phyloP scores from a whole-genome alignment of 2,329 filamentous ascomycete species.

The Talaromyces sp. region DNA sequence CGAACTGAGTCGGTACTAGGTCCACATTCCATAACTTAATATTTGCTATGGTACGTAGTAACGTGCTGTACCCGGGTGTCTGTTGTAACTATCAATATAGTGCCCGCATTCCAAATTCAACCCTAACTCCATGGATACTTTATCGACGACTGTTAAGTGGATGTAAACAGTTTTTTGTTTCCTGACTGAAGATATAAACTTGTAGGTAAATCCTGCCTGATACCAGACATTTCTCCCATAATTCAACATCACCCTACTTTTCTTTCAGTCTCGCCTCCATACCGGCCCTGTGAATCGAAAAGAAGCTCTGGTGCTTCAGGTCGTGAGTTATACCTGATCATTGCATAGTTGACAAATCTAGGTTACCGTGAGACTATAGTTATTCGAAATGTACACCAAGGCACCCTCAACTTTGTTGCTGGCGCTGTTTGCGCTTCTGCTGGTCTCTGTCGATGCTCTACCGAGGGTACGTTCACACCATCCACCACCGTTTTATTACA shows the following conservation, averaged over 20 bases:
- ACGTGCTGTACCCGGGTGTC: neutral
- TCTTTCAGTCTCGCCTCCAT: neutral
- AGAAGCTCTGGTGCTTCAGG: neutral
- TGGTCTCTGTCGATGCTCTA: constrained; percentile 10
- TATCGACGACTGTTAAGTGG: neutral
- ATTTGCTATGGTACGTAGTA: neutral
- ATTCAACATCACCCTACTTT: neutral
- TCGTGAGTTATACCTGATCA: neutral
- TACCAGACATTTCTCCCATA: neutral
- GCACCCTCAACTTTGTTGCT: neutral
- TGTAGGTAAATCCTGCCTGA: neutral
- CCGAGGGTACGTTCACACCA: constrained; percentile 8
- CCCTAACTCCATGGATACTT: neutral
- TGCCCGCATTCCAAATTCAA: neutral
- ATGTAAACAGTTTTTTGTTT: neutral
- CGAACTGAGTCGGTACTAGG: neutral
- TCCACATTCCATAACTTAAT: neutral
- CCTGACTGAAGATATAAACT: neutral
- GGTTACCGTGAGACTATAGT: neutral
- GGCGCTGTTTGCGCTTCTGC: neutral
- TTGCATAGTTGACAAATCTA: neutral
- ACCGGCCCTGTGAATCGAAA: neutral
- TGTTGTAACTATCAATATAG: neutral
- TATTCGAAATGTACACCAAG: constrained; percentile 8
- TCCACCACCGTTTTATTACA: neutral